phyloP scores from a whole-genome alignment of 1,139 yeast genomes.

The Blastobotrys persicus region DNA sequence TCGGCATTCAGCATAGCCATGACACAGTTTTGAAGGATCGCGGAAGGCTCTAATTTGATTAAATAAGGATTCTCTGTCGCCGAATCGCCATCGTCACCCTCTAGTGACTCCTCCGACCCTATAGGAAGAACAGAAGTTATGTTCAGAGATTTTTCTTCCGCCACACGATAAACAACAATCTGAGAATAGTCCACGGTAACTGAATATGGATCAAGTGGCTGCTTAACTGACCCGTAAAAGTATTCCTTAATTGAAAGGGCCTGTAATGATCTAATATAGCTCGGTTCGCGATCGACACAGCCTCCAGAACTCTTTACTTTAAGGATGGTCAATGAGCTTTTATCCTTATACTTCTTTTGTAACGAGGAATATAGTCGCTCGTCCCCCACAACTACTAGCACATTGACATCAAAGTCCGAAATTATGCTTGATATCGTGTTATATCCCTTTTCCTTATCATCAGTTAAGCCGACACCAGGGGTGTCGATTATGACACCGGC shows the following conservation, averaged over 20 bases:
- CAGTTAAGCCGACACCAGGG: slow-evolving; percentile 50
- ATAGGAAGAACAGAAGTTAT: slow-evolving; percentile 42
- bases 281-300: slow-evolving; percentile 68
- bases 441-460: slow-evolving; percentile 43
- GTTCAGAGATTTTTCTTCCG: slow-evolving; percentile 32
- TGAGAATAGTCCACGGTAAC: slow-evolving; percentile 53
- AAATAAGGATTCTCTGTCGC: slow-evolving; percentile 24
- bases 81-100: slow-evolving; percentile 24
- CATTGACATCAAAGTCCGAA: slow-evolving; percentile 52
- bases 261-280: slow-evolving; percentile 66
- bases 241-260: slow-evolving; percentile 79
- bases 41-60: slow-evolving; percentile 47
- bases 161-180: slow-evolving; percentile 51
- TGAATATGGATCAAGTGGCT: slow-evolving; percentile 75
- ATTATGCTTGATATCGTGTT: slow-evolving; percentile 57
- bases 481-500: slow-evolving; percentile 82
- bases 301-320: slow-evolving; percentile 75
- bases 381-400: slow-evolving; percentile 41
- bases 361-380: slow-evolving; percentile 63
- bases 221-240: slow-evolving; percentile 73
- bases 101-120: slow-evolving; percentile 35
- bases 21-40: slow-evolving; percentile 68
- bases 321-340: slow-evolving; percentile 44
- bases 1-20: slow-evolving; percentile 71
- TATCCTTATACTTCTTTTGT: slow-evolving; percentile 51